Base-by-base conservation (phyloP, 257 asterid genomes). In the Jacaranda copaia region DNA sequence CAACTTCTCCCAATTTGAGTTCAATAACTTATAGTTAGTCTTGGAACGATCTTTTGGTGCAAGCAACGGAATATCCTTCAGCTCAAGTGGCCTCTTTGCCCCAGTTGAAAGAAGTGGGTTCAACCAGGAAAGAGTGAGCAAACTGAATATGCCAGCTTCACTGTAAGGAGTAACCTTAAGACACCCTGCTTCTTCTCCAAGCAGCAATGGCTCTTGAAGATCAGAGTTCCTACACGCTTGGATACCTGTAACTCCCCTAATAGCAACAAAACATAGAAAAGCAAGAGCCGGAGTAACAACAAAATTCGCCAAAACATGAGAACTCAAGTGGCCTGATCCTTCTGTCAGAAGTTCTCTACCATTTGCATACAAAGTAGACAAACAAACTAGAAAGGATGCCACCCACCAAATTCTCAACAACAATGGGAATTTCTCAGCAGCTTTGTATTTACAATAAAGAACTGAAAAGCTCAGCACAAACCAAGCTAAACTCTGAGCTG, bases 81-180 rank as follows among this genome's bases (percentile, higher is more conserved):
- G 91, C 67, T 96, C 99, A 19, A 96, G 97, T 0, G 99, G 98
- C 72, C 96, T 93, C 83, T 88, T 96, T 32, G 97, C 96, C 71
- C 99, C 99, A 0, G 73, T 79, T 8, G 99, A 93, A 70, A 96
- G 98, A 76, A 96, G 97, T 48, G 97, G 98, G 77, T 91, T 91
- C 83, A 96, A 72, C 99, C 99, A 96, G 62, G 98, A 96, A 77
- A 96, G 96, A 76, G 97, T 89, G 71, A 81, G 87, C 82, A 96
- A 86, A 81, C 99, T 93, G 61, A 93, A 83, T 76, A 96, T 7
- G 5, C 99, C 96, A 66, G 99, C 99, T 72, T 96, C 96, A 73
- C 84, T 80, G 58, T 90, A 96, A 25, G 98, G 97, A 51, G 96
- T 96, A 66, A 96, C 96, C 78, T 78, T 93, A 76, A 88, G 99